These are phyloP conservation scores for Fibroporia radiculosa DNA, from an alignment of 768 basidiomycete genomes.

Conservation along the genomic window DNA sequence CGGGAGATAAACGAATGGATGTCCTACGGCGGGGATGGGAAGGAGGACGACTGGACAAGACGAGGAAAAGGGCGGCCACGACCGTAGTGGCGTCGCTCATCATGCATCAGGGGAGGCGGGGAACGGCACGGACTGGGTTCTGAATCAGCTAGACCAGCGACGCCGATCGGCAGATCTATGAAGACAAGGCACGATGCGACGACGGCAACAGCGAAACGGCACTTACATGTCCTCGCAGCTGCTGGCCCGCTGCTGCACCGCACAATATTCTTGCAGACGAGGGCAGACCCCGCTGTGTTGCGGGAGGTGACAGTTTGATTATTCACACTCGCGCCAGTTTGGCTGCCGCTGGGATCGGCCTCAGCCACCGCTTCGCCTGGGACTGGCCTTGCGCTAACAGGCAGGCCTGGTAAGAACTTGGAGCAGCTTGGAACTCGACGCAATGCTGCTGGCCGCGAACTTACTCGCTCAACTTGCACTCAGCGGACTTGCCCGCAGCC, in stretches of 20 bases:
- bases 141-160: slow-evolving; percentile 7
- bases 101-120: slow-evolving; percentile 2
- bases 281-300: background rate
- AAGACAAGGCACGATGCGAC: background rate
- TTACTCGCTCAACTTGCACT: background rate
- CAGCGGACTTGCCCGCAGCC: background rate
- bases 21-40: background rate
- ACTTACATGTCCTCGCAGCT: background rate
- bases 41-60: slow-evolving; percentile 1
- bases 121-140: background rate
- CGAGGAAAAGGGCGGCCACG: slow-evolving; percentile 1
- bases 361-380: background rate
- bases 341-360: background rate
- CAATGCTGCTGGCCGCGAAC: background rate
- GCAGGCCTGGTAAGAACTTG: background rate
- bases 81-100: background rate
- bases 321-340: slow-evolving; percentile 3
- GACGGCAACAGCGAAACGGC: background rate
- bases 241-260: background rate
- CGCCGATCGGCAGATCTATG: slow-evolving; percentile 8
- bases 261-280: background rate
- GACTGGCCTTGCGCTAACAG: background rate
- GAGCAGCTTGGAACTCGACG: background rate
- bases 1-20: slow-evolving; percentile 3
- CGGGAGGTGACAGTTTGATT: background rate